A percentile compares a stretch with the other conserved stretches of the same genome.
These are phyloP conservation scores for Nyssa sinensis DNA, from an alignment of 148 eudicot species.

Conservation along the genomic window DNA sequence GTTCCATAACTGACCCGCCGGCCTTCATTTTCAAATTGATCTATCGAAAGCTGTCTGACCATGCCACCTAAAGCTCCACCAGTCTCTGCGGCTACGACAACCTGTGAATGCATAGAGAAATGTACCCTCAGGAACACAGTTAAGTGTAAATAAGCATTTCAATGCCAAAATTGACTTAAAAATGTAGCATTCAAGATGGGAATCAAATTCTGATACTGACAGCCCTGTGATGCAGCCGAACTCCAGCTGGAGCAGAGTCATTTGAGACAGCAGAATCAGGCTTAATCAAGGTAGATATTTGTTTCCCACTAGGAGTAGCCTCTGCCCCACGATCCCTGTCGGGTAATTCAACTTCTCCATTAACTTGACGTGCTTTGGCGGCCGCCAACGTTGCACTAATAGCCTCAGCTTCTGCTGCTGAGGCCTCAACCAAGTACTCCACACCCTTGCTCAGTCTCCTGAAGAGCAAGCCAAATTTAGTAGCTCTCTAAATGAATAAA, in stretches of 20 bases:
- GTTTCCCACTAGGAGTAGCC: constrained; percentile 95
- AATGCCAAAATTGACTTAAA: neutral
- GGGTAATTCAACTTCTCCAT: constrained; percentile 91
- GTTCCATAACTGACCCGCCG: constrained; percentile 97
- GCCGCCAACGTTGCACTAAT: constrained; percentile 91
- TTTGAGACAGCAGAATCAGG: constrained; percentile 64
- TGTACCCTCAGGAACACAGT: neutral
- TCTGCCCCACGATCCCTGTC: constrained; percentile 97
- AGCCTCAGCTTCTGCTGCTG: constrained; percentile 99
- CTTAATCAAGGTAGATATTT: constrained; percentile 60
- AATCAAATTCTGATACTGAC: constrained; percentile 47
- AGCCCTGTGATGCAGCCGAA: constrained; percentile 95
- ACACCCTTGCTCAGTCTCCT: constrained; percentile 95
- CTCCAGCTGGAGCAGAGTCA: constrained; percentile 77
- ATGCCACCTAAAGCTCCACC: constrained; percentile 98
- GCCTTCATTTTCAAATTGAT: constrained; percentile 99
- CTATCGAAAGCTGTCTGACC: constrained; percentile 97
- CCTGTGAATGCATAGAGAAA: constrained; percentile 46
- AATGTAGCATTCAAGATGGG: neutral
- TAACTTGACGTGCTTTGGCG: constrained; percentile 90
- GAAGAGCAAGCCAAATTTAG: constrained; percentile 24
- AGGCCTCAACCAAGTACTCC: constrained; percentile 91
- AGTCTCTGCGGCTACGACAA: constrained; percentile 97
- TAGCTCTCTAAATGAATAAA: constrained; percentile 12
- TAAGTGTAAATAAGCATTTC: neutral